These are phyloP conservation scores for Monosporascus ibericus DNA, from an alignment of 2,329 filamentous ascomycete genomes.

Conservation along the genomic window DNA sequence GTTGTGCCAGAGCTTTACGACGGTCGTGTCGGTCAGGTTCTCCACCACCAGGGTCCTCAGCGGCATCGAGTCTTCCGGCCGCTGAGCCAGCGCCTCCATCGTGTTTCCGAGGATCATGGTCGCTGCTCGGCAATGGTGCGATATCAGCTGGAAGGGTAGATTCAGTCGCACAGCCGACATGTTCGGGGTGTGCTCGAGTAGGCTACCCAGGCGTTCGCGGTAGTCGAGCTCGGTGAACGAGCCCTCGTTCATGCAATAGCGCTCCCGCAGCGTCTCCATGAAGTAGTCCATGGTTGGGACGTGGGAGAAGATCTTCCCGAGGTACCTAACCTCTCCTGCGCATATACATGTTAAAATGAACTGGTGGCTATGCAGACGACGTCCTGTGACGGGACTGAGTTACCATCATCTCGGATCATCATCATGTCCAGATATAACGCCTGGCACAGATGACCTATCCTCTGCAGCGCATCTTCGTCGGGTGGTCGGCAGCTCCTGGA, in stretches of 20 bases:
- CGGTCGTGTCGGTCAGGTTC: slow-evolving; percentile 41
- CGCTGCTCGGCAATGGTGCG: slow-evolving; percentile 37
- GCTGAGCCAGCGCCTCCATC: slow-evolving; percentile 39
- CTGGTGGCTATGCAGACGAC: background rate
- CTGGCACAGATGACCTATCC: slow-evolving; percentile 41
- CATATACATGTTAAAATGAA: background rate
- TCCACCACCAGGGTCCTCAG: slow-evolving; percentile 44
- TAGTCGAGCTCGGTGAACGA: slow-evolving; percentile 47
- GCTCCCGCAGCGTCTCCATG: slow-evolving; percentile 34
- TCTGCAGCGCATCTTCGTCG: slow-evolving; percentile 35
- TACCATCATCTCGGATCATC: slow-evolving; percentile 46
- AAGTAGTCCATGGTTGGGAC: slow-evolving; percentile 41
- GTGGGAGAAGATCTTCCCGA: slow-evolving; percentile 38
- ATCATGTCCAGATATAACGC: slow-evolving; percentile 47
- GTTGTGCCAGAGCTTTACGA: slow-evolving; percentile 44
- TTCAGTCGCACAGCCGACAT: slow-evolving; percentile 42
- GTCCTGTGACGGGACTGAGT: slow-evolving; percentile 7
- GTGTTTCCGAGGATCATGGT: slow-evolving; percentile 48
- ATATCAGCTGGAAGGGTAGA: slow-evolving; percentile 46
- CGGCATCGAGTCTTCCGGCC: slow-evolving; percentile 36
- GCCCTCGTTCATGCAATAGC: slow-evolving; percentile 41
- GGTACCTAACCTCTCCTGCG: slow-evolving; percentile 41
- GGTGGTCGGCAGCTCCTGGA: slow-evolving; percentile 27
- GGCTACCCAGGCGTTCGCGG: slow-evolving; percentile 30
- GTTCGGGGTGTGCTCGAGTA: slow-evolving; percentile 39